Conservation (phyloP, 768 basidiomycete genomes). For the Boletellus ananiceps region DNA sequence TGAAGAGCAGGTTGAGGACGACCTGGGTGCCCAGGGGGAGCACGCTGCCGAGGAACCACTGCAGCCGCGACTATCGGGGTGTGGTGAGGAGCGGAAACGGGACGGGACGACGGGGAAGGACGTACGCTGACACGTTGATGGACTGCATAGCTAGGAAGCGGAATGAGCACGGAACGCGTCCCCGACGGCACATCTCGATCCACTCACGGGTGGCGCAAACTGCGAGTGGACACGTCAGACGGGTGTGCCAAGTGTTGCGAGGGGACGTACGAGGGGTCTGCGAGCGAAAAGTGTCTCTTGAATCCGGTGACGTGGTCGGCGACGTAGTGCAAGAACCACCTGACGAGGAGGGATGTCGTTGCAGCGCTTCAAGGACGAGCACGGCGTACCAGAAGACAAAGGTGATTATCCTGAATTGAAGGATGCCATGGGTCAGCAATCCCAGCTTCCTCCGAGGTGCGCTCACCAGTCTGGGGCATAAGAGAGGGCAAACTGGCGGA, state of each 20-base stretch:
- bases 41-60: conserved; percentile 41
- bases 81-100: not conserved
- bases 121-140: conserved; percentile 58
- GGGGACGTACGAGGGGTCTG: conserved; percentile 63
- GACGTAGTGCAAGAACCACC: conserved; percentile 54
- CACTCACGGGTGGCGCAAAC: conserved; percentile 38
- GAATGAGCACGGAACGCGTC: not conserved
- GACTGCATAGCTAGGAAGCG: conserved; percentile 46
- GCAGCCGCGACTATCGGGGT: conserved; percentile 29
- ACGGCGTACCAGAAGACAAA: conserved; percentile 53
- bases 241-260: not conserved
- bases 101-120: conserved; percentile 27
- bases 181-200: not conserved
- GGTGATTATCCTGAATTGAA: conserved; percentile 57
- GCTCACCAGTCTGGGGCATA: conserved; percentile 76
- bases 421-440: conserved; percentile 1
- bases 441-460: not conserved
- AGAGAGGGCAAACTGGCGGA: conserved; percentile 34
- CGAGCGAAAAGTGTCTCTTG: conserved; percentile 71
- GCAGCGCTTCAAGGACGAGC: not conserved
- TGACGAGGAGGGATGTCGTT: conserved; percentile 29
- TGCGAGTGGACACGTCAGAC: conserved; percentile 18
- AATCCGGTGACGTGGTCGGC: conserved; percentile 57
- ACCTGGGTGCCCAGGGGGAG: conserved; percentile 67
- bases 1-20: conserved; percentile 61